phyloP scores from a whole-genome alignment of 805 yeast species.

The Pichia deserticola region DNA sequence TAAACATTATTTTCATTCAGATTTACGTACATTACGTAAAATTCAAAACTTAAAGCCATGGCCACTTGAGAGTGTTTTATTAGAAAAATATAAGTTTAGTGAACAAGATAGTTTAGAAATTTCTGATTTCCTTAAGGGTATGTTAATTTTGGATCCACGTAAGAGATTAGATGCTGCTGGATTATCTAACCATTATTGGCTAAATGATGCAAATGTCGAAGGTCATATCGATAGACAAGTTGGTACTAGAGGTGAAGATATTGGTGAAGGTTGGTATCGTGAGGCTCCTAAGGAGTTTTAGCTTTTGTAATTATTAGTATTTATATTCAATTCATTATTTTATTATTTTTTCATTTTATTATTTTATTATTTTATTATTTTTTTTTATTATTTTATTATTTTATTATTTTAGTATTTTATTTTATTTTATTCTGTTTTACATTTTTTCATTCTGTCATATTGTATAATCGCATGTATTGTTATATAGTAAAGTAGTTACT shows the following conservation, averaged over 20 bases:
- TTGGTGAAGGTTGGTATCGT: constrained; percentile 76
- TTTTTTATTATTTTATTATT: no score
- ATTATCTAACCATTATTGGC: constrained; percentile 82
- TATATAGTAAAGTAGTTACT: no score
- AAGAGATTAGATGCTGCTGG: constrained; percentile 94
- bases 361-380: no score
- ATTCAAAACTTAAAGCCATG: constrained; percentile 82
- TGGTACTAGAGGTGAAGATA: constrained; percentile 79
- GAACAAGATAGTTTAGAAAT: constrained; percentile 64
- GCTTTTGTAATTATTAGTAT: no score
- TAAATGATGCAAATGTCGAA: constrained; percentile 67
- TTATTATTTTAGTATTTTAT: no score
- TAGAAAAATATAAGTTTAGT: constrained; percentile 76
- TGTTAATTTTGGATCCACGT: constrained; percentile 75
- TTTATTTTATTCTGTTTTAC: no score
- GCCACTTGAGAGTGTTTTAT: constrained; percentile 74
- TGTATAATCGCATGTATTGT: no score
- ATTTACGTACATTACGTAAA: constrained; percentile 47
- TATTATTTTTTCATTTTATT: no score
- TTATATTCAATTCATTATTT: no score
- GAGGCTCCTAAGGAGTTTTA: constrained; percentile 35
- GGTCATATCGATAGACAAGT: constrained; percentile 72
- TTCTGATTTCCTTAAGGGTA: constrained; percentile 72
- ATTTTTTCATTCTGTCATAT: no score
- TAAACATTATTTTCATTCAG: constrained; percentile 29